Evolutionary conservation across 192 early-diverging fungal genomes (phyloP), one percentile per base, ranked within the genome.

Genomic region (Coemansia javaensis): DNA sequence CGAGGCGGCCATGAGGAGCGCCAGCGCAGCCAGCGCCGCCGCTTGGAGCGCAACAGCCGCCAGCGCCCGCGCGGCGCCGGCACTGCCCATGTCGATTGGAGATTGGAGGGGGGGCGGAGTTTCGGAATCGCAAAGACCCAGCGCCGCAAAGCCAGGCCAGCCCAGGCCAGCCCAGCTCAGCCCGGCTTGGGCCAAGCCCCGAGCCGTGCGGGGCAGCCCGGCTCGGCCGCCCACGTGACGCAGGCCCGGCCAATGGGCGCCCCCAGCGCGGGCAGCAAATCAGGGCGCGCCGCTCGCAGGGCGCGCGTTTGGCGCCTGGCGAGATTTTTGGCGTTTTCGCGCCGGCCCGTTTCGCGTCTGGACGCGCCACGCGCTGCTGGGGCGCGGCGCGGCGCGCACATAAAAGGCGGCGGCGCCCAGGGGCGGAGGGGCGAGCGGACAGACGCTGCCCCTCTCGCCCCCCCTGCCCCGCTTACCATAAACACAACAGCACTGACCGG

Each of bases 1-100:
- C 24, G 65, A 56, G 58, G 51, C 23, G 44, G 33, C 23, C 10
- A 56, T 40, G 44, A 68, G 52, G 21, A 71, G 37, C 31, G 56
- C 35, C 22, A 64, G 51, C 39, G 33, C 34, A 13, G 34, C 33
- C 45, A 64, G 47, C 17, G 25, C 51, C 4, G 43, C 39, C 37
- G 61, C 31, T 39, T 56, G 65, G 18, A 60, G 32, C 3, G 20
- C 20, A 11, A 40, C 50, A 5, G 44, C 47, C 18, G 49, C 43
- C 4, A 38, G 7, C 2, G 57, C 45, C n/a, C 38, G 34, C 23
- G 10, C 28, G 28, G 28, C 28, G 9, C 40, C 25, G 25, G 1
- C 27, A 5, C 9, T 49, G n/a, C n/a, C 10, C 17, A 16, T 12
- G 9, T 16, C 11, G 28, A 17, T 49, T 14, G 15, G 5, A 21